phyloP scores from a whole-genome alignment of 2,329 filamentous ascomycete genomes.

The Gaeumannomyces sp. region DNA sequence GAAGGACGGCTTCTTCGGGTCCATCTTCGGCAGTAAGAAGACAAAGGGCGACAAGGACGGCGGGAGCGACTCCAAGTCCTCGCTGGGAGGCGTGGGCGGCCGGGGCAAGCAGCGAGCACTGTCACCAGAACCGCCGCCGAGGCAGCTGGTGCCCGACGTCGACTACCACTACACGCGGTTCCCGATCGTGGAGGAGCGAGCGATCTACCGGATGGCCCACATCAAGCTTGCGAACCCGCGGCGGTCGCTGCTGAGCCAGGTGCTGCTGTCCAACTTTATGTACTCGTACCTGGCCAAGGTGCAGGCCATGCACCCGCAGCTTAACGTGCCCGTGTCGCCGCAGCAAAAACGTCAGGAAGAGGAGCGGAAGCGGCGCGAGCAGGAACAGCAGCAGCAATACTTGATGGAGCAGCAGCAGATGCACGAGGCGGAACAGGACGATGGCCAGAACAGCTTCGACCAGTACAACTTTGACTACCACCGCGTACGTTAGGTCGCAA shows the following conservation, averaged over 20 bases:
- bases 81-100: conserved; percentile 34
- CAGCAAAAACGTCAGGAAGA: conserved; percentile 38
- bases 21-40: conserved; percentile 84
- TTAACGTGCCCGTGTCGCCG: conserved; percentile 80
- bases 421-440: conserved; percentile 15
- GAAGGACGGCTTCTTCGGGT: conserved; percentile 89
- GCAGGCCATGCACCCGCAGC: conserved; percentile 95
- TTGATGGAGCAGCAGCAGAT: conserved; percentile 14
- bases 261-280: conserved; percentile 98
- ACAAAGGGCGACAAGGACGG: conserved; percentile 77
- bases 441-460: conserved; percentile 20
- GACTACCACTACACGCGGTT: conserved; percentile 97
- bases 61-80: conserved; percentile 31
- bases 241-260: conserved; percentile 85
- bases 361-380: conserved; percentile 42
- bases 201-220: conserved; percentile 97
- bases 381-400: conserved; percentile 33
- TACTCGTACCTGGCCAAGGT: conserved; percentile 98
- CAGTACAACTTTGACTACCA: conserved; percentile 31
- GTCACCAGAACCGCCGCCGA: conserved; percentile 71
- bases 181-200: conserved; percentile 88
- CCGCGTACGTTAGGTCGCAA: conserved; percentile 22
- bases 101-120: conserved; percentile 68
- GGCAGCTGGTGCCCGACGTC: conserved; percentile 73
- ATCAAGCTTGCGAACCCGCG: conserved; percentile 98